Evolutionary conservation across 2,329 filamentous ascomycete species (phyloP), one percentile per base, ranked within the genome.

Genomic region (Atkinsonella texensis): DNA sequence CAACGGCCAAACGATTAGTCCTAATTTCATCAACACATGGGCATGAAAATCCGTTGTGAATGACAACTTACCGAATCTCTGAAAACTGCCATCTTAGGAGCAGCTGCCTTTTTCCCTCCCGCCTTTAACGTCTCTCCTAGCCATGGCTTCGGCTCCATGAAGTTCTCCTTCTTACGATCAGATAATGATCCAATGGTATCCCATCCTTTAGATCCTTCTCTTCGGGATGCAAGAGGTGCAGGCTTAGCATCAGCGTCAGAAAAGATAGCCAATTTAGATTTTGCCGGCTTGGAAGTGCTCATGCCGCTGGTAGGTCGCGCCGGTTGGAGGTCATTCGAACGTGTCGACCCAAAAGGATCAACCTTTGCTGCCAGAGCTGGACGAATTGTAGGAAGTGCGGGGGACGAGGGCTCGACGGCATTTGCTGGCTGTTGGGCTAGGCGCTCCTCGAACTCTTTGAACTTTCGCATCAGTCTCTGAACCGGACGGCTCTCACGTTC

Each of bases 161-260:
- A 75, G 63, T 98, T 98, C 68, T 98, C 93, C 75, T 97, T 98
- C 74, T 88, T 95, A 48, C 93, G 80, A 55, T 95, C 87, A 48
- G 83, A 79, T 54, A 96, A 71, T 1, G 89, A 89, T 32, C 87
- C 90, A 63, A 98, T 95, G 55, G 75, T 91, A 57, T 96, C 88
- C 91, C 93, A 97, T 2, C 89, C 91, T 64, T 83, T 86, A 1
- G 81, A 75, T 43, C 70, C 70, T 10, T 73, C 70, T 3, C 70
- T 73, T 13, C 73, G 72, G 52, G 74, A 74, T 53, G 73, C 76
- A 65, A 77, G 74, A 52, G 73, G 74, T 12, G 81, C 76, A 4
- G 81, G 70, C 43, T 78, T 72, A 43, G 79, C 75, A 53, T 85
- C 81, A 0, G 78, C 74, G 60, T 97, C 91, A 1, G 89, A 89